Percentiles rank a stretch among this genome's conserved stretches.
These are phyloP conservation scores for Cercospora sp. DNA, from an alignment of 2,329 filamentous ascomycete species.

Conservation along the genomic window DNA sequence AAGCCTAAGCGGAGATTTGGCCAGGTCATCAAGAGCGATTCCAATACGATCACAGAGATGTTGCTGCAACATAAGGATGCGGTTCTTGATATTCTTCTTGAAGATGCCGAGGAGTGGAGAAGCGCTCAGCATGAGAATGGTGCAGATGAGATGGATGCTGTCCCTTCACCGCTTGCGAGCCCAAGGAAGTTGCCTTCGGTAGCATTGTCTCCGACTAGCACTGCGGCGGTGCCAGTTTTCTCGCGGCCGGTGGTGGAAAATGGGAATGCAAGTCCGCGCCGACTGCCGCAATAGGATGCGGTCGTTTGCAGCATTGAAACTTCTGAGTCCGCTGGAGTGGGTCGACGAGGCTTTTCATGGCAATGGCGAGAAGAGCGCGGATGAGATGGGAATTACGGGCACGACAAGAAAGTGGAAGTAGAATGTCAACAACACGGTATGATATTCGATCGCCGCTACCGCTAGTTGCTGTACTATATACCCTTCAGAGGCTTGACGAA, in stretches of 20 bases:
- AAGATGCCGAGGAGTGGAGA: conserved; percentile 43
- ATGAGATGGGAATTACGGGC: neutral
- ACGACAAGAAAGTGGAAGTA: neutral
- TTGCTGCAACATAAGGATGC: conserved; percentile 53
- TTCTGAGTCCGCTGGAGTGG: neutral
- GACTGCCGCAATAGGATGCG: conserved; percentile 8
- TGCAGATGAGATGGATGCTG: conserved; percentile 5
- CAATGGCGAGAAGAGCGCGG: neutral
- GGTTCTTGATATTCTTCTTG: conserved; percentile 50
- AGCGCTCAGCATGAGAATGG: neutral
- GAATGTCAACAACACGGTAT: neutral
- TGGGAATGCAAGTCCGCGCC: conserved; percentile 1
- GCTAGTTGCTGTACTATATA: neutral
- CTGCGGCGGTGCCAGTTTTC: neutral
- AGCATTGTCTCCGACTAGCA: neutral
- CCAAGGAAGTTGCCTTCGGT: conserved; percentile 3
- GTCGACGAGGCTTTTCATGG: neutral
- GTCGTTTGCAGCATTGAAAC: neutral
- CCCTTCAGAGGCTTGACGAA: neutral
- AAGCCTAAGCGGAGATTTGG: conserved; percentile 61
- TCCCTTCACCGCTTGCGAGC: conserved; percentile 1
- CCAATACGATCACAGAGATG: conserved; percentile 57
- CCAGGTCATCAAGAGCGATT: conserved; percentile 49
- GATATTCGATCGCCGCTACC: neutral
- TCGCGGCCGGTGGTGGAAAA: neutral